Evolutionary conservation across 2,329 filamentous ascomycete genomes (phyloP), one percentile per base, ranked within the genome.

Genomic region (Arthrinium phaeospermum): DNA sequence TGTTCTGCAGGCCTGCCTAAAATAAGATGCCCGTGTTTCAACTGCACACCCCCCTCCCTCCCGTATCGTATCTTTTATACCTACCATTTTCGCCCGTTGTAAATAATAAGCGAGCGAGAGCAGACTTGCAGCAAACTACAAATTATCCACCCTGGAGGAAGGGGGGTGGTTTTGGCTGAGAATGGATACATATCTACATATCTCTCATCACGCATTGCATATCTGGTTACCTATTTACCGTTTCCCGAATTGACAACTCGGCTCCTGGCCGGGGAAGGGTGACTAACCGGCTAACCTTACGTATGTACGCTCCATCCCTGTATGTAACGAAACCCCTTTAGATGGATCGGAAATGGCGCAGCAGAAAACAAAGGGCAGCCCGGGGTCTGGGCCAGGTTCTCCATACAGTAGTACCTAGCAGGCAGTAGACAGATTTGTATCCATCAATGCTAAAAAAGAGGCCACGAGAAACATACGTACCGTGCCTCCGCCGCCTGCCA

Each of bases 1-100:
- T 69, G 57, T 47, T 75, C 74, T 74, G 72, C 64, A 73, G 69
- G 72, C 70, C 70, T 73, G 72, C 72, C 75, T 73, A 76, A 76
- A 76, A 75, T 71, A 71, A 73, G 71, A 73, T 72, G 71, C 72
- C 46, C 37, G 72, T 75, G 75, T 75, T 76, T 76, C 74, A 75
- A 76, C 71, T 70, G 46, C 61, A 64, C 72, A 70, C 74, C 73
- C 75, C 72, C 53, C 70, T 47, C 67, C 53, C 61, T 70, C 67
- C 67, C 27, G 34, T 47, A 46, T 41, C 57, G 34, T 64, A 64
- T 64, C 57, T 64, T n/a, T 41, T 19, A 57, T 34, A 34, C 16
- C 27, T 57, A 57, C 27, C 27, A 34, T 22, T 64, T 22, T 41
- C 34, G 34, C 34, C 57, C 57, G 57, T 64, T 64, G 34, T 64